Evolutionary conservation across 164 flowering plant species (phyloP).

Genomic region (Vitis vinifera): DNA sequence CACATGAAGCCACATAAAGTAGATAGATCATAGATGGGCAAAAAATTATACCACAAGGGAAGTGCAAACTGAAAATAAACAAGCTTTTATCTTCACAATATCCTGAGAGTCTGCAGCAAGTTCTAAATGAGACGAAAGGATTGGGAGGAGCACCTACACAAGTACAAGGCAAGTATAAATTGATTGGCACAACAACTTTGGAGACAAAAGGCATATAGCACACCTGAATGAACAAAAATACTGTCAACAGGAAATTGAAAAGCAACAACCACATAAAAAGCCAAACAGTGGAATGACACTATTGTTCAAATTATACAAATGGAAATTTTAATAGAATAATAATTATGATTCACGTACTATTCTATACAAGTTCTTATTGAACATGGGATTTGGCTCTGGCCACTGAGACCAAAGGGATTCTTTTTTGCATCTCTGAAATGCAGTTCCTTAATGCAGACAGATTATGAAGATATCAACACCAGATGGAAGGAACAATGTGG

Average conservation of each 20-base stretch:
- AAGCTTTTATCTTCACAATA: conserved; percentile 59
- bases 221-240: neutral
- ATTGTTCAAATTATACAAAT: neutral
- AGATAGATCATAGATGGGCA: neutral
- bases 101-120: conserved; percentile 42
- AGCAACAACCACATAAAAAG: neutral
- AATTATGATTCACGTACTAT: no score
- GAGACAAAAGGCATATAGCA: neutral
- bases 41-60: conserved; percentile 63
- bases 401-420: no score
- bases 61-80: conserved; percentile 80
- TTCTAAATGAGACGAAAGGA: conserved; percentile 46
- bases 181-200: neutral
- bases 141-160: conserved; percentile 65
- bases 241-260: neutral
- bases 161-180: conserved; percentile 8
- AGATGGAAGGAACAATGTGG: no score
- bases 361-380: no score
- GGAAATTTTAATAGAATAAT: neutral
- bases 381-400: no score
- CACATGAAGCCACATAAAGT: neutral
- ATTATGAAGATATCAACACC: no score
- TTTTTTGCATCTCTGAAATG: no score
- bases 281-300: neutral
- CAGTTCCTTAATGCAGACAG: no score